phyloP scores from a whole-genome alignment of 441 rosid species.

The Viola pubescens region DNA sequence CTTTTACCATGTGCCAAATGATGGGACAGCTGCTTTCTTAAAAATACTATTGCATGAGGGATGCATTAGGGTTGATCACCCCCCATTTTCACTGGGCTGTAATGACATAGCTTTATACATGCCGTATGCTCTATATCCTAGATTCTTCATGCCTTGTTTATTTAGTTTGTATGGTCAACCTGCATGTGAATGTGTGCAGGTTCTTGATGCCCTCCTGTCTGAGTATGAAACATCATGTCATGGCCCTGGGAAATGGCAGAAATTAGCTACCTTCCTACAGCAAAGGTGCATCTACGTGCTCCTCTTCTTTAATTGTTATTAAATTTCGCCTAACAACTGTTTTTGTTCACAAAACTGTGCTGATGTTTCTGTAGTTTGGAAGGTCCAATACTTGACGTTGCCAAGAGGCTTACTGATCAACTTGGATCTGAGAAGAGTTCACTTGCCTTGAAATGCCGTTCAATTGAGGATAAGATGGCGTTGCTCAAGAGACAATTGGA shows the following conservation, averaged over 20 bases:
- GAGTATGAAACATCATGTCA: slow-evolving; percentile 73
- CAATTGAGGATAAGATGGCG: slow-evolving; percentile 83
- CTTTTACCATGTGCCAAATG: no score
- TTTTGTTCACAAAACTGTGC: slow-evolving; percentile 1
- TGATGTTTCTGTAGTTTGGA: slow-evolving; percentile 53
- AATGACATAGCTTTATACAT: no score
- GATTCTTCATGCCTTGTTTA: no score
- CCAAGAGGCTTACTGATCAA: slow-evolving; percentile 69
- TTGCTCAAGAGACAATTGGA: slow-evolving; percentile 75
- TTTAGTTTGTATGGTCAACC: background rate
- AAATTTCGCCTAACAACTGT: background rate
- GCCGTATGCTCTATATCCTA: no score
- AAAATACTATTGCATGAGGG: no score
- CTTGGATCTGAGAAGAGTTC: slow-evolving; percentile 84
- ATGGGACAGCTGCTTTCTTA: no score
- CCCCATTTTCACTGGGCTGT: no score
- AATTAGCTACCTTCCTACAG: slow-evolving; percentile 69
- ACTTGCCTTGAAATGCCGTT: slow-evolving; percentile 69
- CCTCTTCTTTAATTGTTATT: background rate
- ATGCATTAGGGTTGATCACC: no score
- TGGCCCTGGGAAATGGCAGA: slow-evolving; percentile 97
- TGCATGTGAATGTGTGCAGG: slow-evolving; percentile 37
- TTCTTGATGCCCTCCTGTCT: slow-evolving; percentile 67
- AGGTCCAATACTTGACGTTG: slow-evolving; percentile 81
- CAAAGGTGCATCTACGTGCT: slow-evolving; percentile 50